Conservation (phyloP, 495 filamentous ascomycete genomes). For the Tetracladium marchalianum region DNA sequence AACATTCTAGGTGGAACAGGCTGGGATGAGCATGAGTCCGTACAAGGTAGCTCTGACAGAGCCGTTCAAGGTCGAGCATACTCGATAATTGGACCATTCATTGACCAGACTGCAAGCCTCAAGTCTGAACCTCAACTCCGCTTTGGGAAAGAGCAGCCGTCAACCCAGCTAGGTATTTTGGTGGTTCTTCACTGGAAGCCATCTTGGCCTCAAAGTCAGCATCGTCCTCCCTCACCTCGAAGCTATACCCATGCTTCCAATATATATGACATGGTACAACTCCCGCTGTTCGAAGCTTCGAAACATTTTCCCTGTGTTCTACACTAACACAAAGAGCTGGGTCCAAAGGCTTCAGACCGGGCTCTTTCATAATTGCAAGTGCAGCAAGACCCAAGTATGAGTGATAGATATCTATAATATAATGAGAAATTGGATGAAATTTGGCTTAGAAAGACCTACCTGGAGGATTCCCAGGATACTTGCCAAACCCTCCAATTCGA, state of each 20-base stretch:
- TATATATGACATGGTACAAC: conserved; percentile 4
- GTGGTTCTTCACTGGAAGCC: background rate
- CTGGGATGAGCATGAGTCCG: too few species aligned
- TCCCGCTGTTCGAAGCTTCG: conserved; percentile 9
- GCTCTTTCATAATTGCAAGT: conserved; percentile 56
- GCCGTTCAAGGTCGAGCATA: too few species aligned
- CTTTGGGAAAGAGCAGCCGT: background rate
- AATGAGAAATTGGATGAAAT: conserved; percentile 1
- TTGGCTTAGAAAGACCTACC: conserved; percentile 16
- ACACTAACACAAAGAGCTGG: conserved; percentile 56
- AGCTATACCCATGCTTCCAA: conserved; percentile 14
- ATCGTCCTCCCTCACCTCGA: conserved; percentile 11
- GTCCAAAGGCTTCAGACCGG: conserved; percentile 53
- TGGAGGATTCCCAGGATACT: conserved; percentile 67
- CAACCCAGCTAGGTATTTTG: background rate
- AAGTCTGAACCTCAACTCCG: too few species aligned
- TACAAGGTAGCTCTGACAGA: too few species aligned
- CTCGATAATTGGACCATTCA: too few species aligned
- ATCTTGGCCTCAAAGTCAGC: conserved; percentile 8
- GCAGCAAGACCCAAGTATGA: conserved; percentile 79
- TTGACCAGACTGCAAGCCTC: too few species aligned
- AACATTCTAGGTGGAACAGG: too few species aligned
- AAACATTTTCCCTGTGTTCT: conserved; percentile 34
- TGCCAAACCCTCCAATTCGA: conserved; percentile 81
- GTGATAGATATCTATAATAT: conserved; percentile 65